A percentile compares a stretch with the other conserved stretches of the same genome.
These are phyloP conservation scores for Penicillium griseofulvum DNA, from an alignment of 2,329 filamentous ascomycete genomes.

Conservation along the genomic window DNA sequence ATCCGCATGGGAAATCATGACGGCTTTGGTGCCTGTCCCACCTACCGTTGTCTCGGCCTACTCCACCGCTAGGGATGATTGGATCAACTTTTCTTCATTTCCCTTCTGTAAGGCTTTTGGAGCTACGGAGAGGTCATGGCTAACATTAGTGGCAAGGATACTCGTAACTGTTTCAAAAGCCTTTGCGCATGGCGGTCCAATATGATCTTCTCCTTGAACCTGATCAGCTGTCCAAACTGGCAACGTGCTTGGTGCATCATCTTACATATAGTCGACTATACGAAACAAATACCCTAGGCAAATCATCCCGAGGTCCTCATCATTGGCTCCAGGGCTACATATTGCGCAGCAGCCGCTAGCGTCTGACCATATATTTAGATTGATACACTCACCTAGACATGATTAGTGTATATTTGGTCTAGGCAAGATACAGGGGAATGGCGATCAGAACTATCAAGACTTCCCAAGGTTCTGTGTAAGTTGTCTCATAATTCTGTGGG, in stretches of 20 bases:
- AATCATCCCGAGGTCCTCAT: neutral
- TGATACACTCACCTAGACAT: neutral
- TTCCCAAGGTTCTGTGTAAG: neutral
- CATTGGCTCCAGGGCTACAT: conserved; percentile 1
- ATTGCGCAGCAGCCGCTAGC: conserved; percentile 7
- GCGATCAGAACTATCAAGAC: neutral
- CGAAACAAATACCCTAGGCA: neutral
- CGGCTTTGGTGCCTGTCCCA: conserved; percentile 31
- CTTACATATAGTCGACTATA: neutral
- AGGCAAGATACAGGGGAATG: neutral
- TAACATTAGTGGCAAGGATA: neutral
- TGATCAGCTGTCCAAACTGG: neutral
- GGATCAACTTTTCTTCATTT: conserved; percentile 13
- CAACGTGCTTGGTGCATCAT: neutral
- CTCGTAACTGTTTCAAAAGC: neutral
- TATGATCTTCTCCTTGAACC: neutral
- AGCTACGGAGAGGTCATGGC: neutral
- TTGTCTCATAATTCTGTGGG: neutral
- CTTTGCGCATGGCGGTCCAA: neutral
- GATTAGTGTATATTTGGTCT: neutral
- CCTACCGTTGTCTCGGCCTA: conserved; percentile 21
- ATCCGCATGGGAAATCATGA: conserved; percentile 26
- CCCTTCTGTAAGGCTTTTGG: conserved; percentile 1
- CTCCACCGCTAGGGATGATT: conserved; percentile 21
- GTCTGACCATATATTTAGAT: conserved; percentile 3